phyloP scores from a whole-genome alignment of 1,284 basidiomycete species.

The Malassezia obtusa region DNA sequence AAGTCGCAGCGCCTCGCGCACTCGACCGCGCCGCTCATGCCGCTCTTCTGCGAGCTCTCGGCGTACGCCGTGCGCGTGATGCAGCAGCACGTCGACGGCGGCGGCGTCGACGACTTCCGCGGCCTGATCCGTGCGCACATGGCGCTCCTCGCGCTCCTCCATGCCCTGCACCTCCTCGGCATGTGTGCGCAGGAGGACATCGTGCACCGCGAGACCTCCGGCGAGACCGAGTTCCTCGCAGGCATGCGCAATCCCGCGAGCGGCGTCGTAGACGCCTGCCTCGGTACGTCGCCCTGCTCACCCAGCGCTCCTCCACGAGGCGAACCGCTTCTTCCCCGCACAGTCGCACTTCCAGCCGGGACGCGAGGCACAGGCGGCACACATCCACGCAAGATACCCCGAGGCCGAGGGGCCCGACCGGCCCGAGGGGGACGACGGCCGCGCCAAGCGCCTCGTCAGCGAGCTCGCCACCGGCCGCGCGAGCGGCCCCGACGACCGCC shows the following conservation, averaged over 20 bases:
- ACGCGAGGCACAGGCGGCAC: not conserved
- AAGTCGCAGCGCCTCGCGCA: not conserved
- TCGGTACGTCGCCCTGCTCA: not conserved
- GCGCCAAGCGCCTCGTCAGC: no score
- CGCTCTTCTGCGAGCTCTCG: not conserved
- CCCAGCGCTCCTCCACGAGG: constrained; percentile 2
- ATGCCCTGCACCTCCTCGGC: not conserved
- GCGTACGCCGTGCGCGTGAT: not conserved
- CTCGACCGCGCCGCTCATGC: not conserved
- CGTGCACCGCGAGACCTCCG: not conserved
- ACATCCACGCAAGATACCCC: no score
- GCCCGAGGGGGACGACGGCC: no score
- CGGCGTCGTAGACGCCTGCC: not conserved
- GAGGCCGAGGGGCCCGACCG: no score
- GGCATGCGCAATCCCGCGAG: not conserved
- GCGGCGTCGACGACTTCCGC: not conserved
- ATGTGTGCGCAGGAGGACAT: constrained; percentile 12
- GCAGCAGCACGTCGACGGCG: not conserved
- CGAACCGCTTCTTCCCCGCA: constrained; percentile 5
- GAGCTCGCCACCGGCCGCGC: no score
- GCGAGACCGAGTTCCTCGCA: not conserved
- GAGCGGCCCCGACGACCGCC: no score
- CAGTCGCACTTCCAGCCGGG: constrained; percentile 6
- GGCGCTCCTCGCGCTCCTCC: constrained; percentile 11
- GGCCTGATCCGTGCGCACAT: constrained; percentile 14